Percentiles rank a stretch among this genome's conserved stretches.
Evolutionary conservation across 345 rosid genomes (phyloP).

Genomic region (Hypericum androsaemum): DNA sequence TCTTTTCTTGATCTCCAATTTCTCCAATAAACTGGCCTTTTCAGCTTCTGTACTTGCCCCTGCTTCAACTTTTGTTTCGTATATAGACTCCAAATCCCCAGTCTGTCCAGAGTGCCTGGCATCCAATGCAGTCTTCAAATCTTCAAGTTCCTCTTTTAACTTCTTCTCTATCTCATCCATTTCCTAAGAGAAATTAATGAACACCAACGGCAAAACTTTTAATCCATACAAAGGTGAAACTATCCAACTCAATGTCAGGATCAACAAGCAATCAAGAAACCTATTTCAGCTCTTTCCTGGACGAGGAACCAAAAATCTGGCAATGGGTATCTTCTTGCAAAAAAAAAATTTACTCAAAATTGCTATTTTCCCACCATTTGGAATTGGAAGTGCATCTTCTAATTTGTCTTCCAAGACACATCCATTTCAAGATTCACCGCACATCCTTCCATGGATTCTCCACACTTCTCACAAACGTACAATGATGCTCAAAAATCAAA

Average conservation of each 20-base stretch:
- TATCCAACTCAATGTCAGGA: neutral
- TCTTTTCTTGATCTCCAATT: constrained; percentile 63
- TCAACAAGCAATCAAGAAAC: neutral
- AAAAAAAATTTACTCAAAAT: no score
- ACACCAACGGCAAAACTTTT: no score
- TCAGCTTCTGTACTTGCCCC: constrained; percentile 33
- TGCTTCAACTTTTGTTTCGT: constrained; percentile 25
- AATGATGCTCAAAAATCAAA: no score
- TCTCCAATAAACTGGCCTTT: constrained; percentile 35
- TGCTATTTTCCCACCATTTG: no score
- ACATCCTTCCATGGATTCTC: no score
- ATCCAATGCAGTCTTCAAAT: constrained; percentile 26
- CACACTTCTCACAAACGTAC: no score
- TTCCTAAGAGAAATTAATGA: constrained; percentile 30
- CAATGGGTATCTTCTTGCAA: no score
- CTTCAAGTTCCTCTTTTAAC: constrained; percentile 45
- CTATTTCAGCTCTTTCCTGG: neutral
- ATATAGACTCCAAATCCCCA: constrained; percentile 19
- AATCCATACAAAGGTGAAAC: neutral
- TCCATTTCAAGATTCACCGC: no score
- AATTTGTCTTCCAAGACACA: no score
- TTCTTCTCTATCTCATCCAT: constrained; percentile 48
- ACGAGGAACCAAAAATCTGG: no score
- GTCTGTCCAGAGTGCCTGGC: constrained; percentile 22
- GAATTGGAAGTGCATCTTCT: no score